Conservation (phyloP, 176 grass and related monocot genomes). For the Cymbopogon citratus region DNA sequence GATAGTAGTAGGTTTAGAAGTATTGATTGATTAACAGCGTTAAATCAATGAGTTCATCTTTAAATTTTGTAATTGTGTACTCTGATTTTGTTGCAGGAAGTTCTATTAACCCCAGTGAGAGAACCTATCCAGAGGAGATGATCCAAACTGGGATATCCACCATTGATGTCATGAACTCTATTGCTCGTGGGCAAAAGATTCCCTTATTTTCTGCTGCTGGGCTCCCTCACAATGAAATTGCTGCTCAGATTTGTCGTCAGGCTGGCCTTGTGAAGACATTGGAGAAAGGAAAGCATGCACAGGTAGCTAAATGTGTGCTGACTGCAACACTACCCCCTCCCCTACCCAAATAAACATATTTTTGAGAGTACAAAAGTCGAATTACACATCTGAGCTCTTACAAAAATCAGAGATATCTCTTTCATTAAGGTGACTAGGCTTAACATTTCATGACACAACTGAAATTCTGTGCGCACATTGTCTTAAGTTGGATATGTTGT, state of each 20-base stretch:
- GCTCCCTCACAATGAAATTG: slow-evolving; percentile 98
- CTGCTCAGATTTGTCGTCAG: slow-evolving; percentile 98
- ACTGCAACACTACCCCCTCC: background rate
- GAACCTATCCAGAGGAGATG: slow-evolving; percentile 99
- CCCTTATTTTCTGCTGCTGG: slow-evolving; percentile 99
- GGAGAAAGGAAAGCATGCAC: slow-evolving; percentile 78
- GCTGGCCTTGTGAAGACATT: slow-evolving; percentile 94
- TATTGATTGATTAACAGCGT: background rate
- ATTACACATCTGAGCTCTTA: background rate
- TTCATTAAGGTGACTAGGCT: background rate
- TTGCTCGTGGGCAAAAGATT: slow-evolving; percentile 99
- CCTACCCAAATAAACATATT: background rate
- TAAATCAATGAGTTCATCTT: background rate
- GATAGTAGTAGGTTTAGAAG: background rate
- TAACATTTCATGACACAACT: background rate
- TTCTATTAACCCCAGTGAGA: slow-evolving; percentile 98
- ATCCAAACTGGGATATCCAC: slow-evolving; percentile 99
- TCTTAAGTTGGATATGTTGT: background rate
- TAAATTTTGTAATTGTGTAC: background rate
- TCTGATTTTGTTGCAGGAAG: slow-evolving; percentile 63
- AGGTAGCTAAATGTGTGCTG: slow-evolving; percentile 30
- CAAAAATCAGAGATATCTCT: background rate
- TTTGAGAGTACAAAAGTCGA: background rate
- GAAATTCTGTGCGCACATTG: background rate
- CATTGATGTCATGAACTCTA: slow-evolving; percentile 99